Evolutionary conservation across 2,329 filamentous ascomycete species (phyloP), one percentile per base, ranked within the genome.

Genomic region (Tolypocladium tundrense): DNA sequence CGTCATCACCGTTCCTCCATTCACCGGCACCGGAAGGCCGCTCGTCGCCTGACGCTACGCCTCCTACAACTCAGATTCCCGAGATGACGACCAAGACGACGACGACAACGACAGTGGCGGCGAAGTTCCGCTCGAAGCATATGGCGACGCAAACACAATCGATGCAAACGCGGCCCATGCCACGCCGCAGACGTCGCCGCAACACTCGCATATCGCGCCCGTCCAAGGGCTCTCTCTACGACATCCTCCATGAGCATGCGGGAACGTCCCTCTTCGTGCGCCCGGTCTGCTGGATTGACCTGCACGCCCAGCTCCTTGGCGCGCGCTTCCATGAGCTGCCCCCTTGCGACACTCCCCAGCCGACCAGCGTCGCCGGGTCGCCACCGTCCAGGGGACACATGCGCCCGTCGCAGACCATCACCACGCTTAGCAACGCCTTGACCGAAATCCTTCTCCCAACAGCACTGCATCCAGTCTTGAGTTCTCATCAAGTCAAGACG

Each of bases 221-320:
- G 0, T 74, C 77, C 51, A 68, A 70, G 24, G 76, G 77, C 24
- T 84, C 82, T 0, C 70, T 85, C 27, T 79, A 77, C 64, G 79
- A 80, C 60, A 72, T 81, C 51, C 72, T 85, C 60, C 75, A 77
- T 60, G 71, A 78, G 27, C 65, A 84, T 63, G 67, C 74, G 40
- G 76, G 79, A 50, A 68, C 66, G 0, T 73, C 76, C 0, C 77
- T 85, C 24, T 83, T 77, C 59, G 68, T 80, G 53, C 73, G 76
- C 33, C 82, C 82, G 2, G 77, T 83, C 52, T 77, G 74, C 64
- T 85, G 82, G 82, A 83, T 77, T 19, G 80, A 83, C 57, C 58
- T 72, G 1, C 82, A 85, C 59, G 64, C 73, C 11, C 66, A 70
- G 50, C 68, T 83, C 2, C 77, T 84, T 7, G 75, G 74, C 31